Percentiles rank a stretch among this genome's conserved stretches.
These are phyloP conservation scores for Sabuloglossum arenarium DNA, from an alignment of 495 filamentous ascomycete genomes.

Conservation along the genomic window DNA sequence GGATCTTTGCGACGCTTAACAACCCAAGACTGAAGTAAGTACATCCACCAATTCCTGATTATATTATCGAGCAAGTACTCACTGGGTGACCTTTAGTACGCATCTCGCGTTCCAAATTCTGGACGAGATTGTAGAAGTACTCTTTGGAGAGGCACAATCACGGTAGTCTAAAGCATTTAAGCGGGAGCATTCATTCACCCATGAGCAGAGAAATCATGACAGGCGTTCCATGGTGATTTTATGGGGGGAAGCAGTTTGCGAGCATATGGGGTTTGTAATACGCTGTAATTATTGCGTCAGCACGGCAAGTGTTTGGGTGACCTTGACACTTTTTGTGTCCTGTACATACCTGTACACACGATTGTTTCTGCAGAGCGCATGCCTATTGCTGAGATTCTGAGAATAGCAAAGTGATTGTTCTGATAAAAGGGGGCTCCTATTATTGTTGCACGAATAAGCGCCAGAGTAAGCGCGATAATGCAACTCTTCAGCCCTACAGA, in stretches of 20 bases:
- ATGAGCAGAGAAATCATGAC: neutral
- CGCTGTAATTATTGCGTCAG: neutral
- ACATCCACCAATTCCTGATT: neutral
- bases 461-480: neutral
- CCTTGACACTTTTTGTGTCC: neutral
- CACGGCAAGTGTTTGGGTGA: neutral
- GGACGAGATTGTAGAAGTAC: slow-evolving; percentile 53
- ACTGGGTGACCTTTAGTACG: slow-evolving; percentile 25
- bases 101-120: slow-evolving; percentile 60
- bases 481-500: neutral
- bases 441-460: too few species aligned
- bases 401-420: too few species aligned
- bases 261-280: neutral
- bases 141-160: slow-evolving; percentile 32
- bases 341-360: too few species aligned
- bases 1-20: slow-evolving; percentile 66
- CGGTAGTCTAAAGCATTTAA: neutral
- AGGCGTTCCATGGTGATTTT: neutral
- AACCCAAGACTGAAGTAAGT: slow-evolving; percentile 28
- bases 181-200: neutral
- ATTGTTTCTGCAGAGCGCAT: too few species aligned
- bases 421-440: too few species aligned
- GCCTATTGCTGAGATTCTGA: too few species aligned
- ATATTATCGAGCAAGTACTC: neutral
- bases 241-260: neutral